Base-by-base conservation (phyloP, 305 asterid species). In the Fraxinus sp. region DNA sequence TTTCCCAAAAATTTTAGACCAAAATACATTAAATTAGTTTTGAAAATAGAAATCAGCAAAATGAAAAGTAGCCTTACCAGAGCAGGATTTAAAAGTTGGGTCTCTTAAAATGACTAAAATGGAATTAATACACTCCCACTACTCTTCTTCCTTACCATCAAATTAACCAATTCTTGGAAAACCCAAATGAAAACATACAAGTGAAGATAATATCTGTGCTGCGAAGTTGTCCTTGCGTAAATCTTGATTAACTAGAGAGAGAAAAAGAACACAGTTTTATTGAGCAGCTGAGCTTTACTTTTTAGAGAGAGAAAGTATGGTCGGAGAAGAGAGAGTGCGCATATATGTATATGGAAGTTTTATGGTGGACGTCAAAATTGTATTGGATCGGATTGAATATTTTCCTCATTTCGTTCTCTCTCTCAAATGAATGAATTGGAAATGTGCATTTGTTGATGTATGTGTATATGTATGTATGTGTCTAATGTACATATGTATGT, bases 351-450 rank as follows among this genome's bases (percentile, higher is more conserved):
- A 28, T 80, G 73, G 81, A 83, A 85, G 78, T 73, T 87, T 79
- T 85, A 84, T 86, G 77, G 87, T 92, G 94, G 94, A 91, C 92
- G 91, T 88, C 90, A 91, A 91, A 89, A 46, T 37, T 72, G 81
- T 74, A 88, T 88, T 88, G 82, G 83, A 88, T 86, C 81, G 82
- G 89, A 88, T 91, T 89, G 88, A 83, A 87, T 81, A 81, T 71
- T 36, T 52, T 74, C 81, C 76, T 81, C 7, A n/a, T 55, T 80
- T 82, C 88, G 26, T 80, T 81, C 87, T 83, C 82, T 32, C 66
- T 85, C 78, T 66, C 77, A 52, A 85, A 74, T 80, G 84, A 91
- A 87, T 66, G 74, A 26, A 13, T 28, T 13, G 75, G 20, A 70
- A 70, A 32, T 71, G 24, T 14, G 76, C 39, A 30, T 28, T 14